Evolutionary conservation across 163 green algal genomes (phyloP).

Genomic region (Coccomyxa subellipsoidea): DNA sequence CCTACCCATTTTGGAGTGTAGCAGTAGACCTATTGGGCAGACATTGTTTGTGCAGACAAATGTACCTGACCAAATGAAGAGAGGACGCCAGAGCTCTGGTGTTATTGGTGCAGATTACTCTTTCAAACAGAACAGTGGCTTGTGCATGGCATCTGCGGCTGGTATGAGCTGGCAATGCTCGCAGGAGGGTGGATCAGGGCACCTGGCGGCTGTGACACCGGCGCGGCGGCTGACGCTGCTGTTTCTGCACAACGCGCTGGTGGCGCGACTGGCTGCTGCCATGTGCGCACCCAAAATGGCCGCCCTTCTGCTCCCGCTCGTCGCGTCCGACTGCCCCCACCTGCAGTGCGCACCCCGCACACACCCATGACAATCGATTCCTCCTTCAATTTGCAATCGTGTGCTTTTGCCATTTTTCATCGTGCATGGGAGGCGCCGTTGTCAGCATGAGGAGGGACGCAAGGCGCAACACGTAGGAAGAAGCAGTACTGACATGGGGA

Average conservation of each 20-base stretch:
- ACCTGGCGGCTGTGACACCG: background rate
- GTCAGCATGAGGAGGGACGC: background rate
- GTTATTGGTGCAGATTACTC: too few species aligned
- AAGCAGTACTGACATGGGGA: too few species aligned
- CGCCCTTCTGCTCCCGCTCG: constrained; percentile 4
- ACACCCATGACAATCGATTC: background rate
- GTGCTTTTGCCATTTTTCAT: background rate
- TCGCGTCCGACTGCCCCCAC: constrained; percentile 7
- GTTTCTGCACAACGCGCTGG: constrained; percentile 13
- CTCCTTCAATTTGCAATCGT: background rate
- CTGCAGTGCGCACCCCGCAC: constrained; percentile 9
- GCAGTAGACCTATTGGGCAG: too few species aligned
- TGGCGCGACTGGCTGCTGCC: constrained; percentile 21
- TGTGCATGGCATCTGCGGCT: too few species aligned
- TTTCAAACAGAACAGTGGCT: too few species aligned
- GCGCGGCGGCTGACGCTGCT: constrained; percentile 27
- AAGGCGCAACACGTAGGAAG: background rate
- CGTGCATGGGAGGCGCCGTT: background rate
- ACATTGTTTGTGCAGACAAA: too few species aligned
- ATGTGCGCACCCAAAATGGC: background rate
- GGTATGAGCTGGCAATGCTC: constrained; percentile 3
- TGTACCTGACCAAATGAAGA: too few species aligned
- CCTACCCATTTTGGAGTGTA: background rate
- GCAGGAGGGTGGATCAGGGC: background rate
- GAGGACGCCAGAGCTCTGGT: too few species aligned